Evolutionary conservation across 139 green algal genomes (phyloP).

Genomic region (Haematococcus sp.): DNA sequence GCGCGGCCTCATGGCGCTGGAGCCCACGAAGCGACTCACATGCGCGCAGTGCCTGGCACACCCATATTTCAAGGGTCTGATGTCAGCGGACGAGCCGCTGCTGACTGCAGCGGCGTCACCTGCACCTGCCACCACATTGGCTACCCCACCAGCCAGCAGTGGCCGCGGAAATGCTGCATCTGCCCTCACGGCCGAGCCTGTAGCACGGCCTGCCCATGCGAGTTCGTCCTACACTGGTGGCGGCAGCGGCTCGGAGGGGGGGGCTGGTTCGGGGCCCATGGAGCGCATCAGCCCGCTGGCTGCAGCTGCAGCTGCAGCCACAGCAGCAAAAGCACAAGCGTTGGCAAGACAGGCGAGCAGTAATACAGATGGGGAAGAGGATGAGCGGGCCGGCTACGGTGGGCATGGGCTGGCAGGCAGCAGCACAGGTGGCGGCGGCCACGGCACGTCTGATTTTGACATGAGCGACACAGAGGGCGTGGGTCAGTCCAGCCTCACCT

Average conservation of each 20-base stretch:
- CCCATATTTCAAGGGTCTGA: conserved; percentile 8
- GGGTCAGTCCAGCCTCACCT: not conserved
- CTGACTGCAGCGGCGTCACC: not conserved
- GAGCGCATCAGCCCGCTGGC: not conserved
- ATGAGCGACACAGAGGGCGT: conserved; percentile 16
- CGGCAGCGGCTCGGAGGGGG: not conserved
- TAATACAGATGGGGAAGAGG: not conserved
- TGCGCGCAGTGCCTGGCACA: conserved; percentile 29
- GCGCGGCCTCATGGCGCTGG: conserved; percentile 53
- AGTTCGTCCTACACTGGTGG: conserved; percentile 1
- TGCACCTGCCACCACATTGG: not conserved
- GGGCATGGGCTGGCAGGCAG: not conserved
- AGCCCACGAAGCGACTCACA: conserved; percentile 45
- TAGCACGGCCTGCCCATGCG: not conserved
- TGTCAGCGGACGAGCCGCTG: no score
- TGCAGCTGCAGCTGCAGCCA: not conserved
- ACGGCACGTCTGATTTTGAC: not conserved
- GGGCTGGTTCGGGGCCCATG: not conserved
- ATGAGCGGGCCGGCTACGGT: not conserved
- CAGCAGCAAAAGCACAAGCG: not conserved
- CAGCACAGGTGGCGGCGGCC: not conserved
- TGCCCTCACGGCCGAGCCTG: not conserved
- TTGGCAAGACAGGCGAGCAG: not conserved
- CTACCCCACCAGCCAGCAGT: not conserved
- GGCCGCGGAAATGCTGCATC: not conserved